These are phyloP conservation scores for Pleurotus pulmonarius DNA, from an alignment of 768 basidiomycete species.

Conservation along the genomic window DNA sequence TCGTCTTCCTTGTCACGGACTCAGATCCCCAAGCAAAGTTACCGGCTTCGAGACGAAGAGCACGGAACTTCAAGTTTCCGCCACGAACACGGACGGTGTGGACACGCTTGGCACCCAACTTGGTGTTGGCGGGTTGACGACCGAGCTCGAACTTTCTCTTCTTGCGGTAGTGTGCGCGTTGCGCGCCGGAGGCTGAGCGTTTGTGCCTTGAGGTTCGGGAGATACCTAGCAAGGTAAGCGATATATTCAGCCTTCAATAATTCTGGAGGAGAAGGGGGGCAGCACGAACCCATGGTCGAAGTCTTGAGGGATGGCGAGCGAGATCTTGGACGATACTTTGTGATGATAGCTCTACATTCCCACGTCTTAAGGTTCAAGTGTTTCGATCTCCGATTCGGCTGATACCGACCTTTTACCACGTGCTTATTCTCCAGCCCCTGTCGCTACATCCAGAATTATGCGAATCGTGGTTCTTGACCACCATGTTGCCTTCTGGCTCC, in stretches of 20 bases:
- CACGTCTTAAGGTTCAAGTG: slow-evolving; percentile 4
- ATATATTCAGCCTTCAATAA: slow-evolving; percentile 10
- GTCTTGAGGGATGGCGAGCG: slow-evolving; percentile 59
- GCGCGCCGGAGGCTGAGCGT: slow-evolving; percentile 89
- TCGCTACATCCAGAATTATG: not conserved
- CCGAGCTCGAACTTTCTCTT: slow-evolving; percentile 99
- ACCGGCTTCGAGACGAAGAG: slow-evolving; percentile 92
- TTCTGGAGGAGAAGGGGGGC: slow-evolving; percentile 16
- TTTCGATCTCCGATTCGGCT: not conserved
- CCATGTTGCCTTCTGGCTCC: too few species aligned
- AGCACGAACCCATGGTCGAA: slow-evolving; percentile 70
- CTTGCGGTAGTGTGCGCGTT: slow-evolving; percentile 96
- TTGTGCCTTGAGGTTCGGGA: slow-evolving; percentile 97
- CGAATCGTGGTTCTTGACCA: too few species aligned
- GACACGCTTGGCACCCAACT: slow-evolving; percentile 92
- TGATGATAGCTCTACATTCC: slow-evolving; percentile 45
- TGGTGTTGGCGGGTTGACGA: slow-evolving; percentile 96
- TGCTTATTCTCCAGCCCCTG: not conserved
- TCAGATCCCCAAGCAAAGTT: slow-evolving; percentile 99
- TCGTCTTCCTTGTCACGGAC: slow-evolving; percentile 90
- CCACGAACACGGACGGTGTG: slow-evolving; percentile 95
- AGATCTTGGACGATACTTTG: slow-evolving; percentile 27
- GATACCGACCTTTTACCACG: not conserved
- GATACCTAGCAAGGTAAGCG: slow-evolving; percentile 63
- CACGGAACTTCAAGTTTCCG: slow-evolving; percentile 93